phyloP scores from a whole-genome alignment of 495 filamentous ascomycete genomes.

The Xylaria bambusicola region DNA sequence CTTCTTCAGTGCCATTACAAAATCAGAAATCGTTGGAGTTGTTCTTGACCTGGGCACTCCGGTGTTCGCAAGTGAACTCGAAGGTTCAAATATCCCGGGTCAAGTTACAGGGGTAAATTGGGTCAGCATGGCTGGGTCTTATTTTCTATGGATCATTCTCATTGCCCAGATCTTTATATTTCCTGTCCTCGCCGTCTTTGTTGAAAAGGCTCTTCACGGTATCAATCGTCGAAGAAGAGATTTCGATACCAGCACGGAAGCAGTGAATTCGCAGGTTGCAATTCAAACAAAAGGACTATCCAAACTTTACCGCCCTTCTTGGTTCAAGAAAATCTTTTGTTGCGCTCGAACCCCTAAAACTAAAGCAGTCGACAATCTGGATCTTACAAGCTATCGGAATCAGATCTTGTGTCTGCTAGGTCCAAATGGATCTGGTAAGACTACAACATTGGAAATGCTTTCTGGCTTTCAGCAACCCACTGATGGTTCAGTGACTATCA shows the following conservation, averaged over 20 bases:
- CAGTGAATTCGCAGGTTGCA: constrained; percentile 37
- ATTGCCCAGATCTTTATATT: constrained; percentile 65
- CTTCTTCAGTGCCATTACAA: constrained; percentile 59
- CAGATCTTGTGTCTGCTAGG: constrained; percentile 72
- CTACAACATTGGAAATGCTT: constrained; percentile 72
- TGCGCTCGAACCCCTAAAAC: constrained; percentile 51
- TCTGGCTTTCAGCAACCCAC: constrained; percentile 65
- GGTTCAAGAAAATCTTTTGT: constrained; percentile 55
- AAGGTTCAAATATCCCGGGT: not conserved
- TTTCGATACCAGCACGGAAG: constrained; percentile 20
- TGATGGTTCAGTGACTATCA: constrained; percentile 60
- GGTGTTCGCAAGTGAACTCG: constrained; percentile 43
- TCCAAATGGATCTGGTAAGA: constrained; percentile 76
- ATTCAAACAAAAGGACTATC: constrained; percentile 23
- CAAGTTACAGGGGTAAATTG: constrained; percentile 8
- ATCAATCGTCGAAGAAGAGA: constrained; percentile 56
- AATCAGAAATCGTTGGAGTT: constrained; percentile 54
- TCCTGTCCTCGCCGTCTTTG: constrained; percentile 58
- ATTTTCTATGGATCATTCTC: constrained; percentile 58
- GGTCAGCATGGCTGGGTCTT: constrained; percentile 53
- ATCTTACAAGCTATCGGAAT: constrained; percentile 59
- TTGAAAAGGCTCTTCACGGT: constrained; percentile 66
- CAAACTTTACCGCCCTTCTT: constrained; percentile 58
- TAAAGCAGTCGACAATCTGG: constrained; percentile 63
- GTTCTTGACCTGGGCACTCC: constrained; percentile 50